These are phyloP conservation scores for Globisporangium okanoganense DNA, from an alignment of 352 stramenopile genomes.

Conservation along the genomic window DNA sequence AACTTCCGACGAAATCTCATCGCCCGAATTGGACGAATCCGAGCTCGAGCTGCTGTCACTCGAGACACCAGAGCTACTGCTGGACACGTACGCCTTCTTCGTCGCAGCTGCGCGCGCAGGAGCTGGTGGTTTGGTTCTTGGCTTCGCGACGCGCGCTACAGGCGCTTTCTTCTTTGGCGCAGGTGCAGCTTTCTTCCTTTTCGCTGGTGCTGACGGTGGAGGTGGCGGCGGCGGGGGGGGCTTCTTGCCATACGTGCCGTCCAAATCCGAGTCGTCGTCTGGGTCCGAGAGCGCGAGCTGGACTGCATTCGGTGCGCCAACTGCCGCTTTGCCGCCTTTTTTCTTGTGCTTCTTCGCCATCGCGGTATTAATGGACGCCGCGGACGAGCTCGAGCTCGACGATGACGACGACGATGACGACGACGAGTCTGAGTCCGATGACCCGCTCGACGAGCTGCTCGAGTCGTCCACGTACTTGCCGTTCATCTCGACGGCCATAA, in stretches of 20 bases:
- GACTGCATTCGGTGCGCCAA: background rate
- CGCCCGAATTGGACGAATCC: conserved; percentile 32
- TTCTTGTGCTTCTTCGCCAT: conserved; percentile 9
- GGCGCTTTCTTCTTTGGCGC: conserved; percentile 14
- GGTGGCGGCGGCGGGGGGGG: conserved; percentile 20
- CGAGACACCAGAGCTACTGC: conserved; percentile 36
- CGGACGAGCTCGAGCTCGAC: conserved; percentile 19
- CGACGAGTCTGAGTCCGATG: conserved; percentile 60
- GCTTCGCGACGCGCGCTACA: conserved; percentile 7
- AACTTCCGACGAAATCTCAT: conserved; percentile 37
- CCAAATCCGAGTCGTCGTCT: conserved; percentile 29
- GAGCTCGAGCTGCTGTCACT: conserved; percentile 55
- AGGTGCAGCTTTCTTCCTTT: conserved; percentile 13
- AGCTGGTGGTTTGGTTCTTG: conserved; percentile 26
- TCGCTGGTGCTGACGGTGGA: conserved; percentile 8
- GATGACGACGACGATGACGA: conserved; percentile 39
- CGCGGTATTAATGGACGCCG: conserved; percentile 6
- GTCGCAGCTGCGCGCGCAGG: conserved; percentile 28
- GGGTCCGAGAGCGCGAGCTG: conserved; percentile 20
- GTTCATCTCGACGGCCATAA: conserved; percentile 71
- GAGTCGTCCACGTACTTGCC: conserved; percentile 72
- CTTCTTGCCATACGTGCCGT: conserved; percentile 18
- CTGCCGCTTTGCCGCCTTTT: background rate
- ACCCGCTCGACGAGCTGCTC: conserved; percentile 73
- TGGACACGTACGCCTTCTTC: conserved; percentile 28